phyloP scores from a whole-genome alignment of 768 basidiomycete genomes.

The Lactifluus subvellereus region DNA sequence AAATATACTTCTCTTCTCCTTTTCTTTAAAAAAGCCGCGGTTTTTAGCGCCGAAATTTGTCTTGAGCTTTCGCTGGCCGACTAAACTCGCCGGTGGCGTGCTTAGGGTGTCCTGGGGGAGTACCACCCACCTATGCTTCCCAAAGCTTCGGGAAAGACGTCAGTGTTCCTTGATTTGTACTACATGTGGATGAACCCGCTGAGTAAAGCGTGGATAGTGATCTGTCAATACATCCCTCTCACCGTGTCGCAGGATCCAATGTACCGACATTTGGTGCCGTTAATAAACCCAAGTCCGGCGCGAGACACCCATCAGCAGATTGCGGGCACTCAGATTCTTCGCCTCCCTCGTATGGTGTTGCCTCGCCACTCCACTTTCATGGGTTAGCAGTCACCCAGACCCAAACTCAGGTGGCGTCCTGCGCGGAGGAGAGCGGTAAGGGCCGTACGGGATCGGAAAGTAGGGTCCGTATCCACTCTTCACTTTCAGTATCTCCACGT shows the following conservation, averaged over 20 bases:
- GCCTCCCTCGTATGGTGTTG: constrained; percentile 27
- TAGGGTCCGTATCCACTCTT: constrained; percentile 5
- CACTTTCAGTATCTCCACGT: neutral
- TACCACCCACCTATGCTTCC: neutral
- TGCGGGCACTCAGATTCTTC: constrained; percentile 20
- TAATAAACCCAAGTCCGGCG: constrained; percentile 20
- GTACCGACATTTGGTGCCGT: neutral
- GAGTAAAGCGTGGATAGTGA: constrained; percentile 5
- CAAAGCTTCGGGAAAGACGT: constrained; percentile 7
- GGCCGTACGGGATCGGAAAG: neutral
- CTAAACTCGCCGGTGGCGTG: neutral
- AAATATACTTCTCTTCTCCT: neutral
- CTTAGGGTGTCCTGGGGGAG: neutral
- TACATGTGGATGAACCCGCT: neutral
- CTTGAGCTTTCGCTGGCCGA: neutral
- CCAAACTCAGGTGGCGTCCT: constrained; percentile 40
- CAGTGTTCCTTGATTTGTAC: constrained; percentile 4
- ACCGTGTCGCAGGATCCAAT: neutral
- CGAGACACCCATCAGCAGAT: constrained; percentile 22
- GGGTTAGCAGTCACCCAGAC: constrained; percentile 52
- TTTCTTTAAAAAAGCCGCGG: neutral
- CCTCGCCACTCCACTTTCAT: constrained; percentile 51
- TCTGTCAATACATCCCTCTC: neutral
- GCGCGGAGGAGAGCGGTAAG: neutral
- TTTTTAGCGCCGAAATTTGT: neutral